phyloP scores from a whole-genome alignment of 108 stramenopile genomes.

The Cyclotella sp. region DNA sequence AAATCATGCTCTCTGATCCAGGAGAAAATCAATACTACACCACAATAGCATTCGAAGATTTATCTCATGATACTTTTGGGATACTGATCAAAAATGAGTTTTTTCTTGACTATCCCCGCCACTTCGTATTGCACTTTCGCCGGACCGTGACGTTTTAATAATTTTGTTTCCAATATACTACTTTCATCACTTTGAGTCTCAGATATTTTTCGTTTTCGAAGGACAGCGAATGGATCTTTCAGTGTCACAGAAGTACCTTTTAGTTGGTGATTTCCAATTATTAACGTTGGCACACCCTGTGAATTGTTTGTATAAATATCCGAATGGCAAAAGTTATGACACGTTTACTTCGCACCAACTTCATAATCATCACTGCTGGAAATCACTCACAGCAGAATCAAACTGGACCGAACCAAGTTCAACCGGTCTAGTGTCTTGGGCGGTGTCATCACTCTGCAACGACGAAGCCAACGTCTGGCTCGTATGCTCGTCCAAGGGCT shows the following conservation, averaged over 20 bases:
- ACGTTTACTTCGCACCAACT: no score
- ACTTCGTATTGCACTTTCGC: constrained; percentile 58
- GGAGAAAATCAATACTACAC: background rate
- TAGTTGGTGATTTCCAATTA: constrained; percentile 72
- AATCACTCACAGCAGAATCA: constrained; percentile 1
- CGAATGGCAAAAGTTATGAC: background rate
- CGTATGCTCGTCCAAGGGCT: constrained; percentile 50
- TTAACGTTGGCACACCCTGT: constrained; percentile 63
- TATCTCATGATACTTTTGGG: constrained; percentile 82
- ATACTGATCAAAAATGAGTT: constrained; percentile 73
- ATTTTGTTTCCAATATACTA: background rate
- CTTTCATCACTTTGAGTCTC: constrained; percentile 17
- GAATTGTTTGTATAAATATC: background rate
- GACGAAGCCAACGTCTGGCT: background rate
- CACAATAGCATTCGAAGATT: background rate
- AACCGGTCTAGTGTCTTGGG: background rate
- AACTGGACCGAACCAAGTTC: constrained; percentile 12
- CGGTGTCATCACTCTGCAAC: background rate
- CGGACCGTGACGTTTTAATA: constrained; percentile 9
- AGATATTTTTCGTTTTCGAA: constrained; percentile 55
- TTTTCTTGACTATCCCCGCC: constrained; percentile 68
- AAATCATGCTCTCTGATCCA: background rate
- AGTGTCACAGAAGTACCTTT: constrained; percentile 62
- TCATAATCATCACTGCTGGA: background rate
- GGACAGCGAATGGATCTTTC: constrained; percentile 75